Evolutionary conservation across 805 yeast genomes (phyloP), one percentile per base, ranked within the genome.

Genomic region (Pichia rugopelliculosa): DNA sequence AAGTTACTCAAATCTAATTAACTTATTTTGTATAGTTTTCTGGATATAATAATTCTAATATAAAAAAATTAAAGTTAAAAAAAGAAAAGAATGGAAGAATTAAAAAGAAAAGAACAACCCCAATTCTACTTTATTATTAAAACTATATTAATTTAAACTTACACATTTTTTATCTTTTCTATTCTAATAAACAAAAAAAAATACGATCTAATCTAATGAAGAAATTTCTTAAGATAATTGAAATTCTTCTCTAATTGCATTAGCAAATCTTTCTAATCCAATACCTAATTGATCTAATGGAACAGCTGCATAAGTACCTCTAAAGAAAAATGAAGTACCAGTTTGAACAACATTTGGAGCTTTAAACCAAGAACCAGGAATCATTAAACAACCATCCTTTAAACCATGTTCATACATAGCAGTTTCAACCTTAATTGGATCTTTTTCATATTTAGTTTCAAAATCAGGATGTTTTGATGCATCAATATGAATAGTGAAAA

Each of bases 261-360:
- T 66, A 53, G 87, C 87, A 53, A 84, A 80, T 65, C 83, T 80
- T 61, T 78, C 76, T 52, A 86, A 61, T 56, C 93, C 93, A 15
- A 58, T 53, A 46, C 62, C 75, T 55, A 86, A 72, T 51, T 74
- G 66, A 47, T 82, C 87, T 55, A 82, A 72, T 23, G 88, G 82
- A 39, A 85, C 91, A 44, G 95, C 93, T 45, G 93, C 95, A 56
- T 84, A 86, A 26, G 95, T 86, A 54, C 95, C 95, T 77, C 95
- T 83, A 69, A 83, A 86, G 71, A 85, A 85, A 54, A 84, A 65
- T 51, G 73, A 71, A 45, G 75, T 72, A n/a, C 58, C 67, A n/a
- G 71, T 63, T 36, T 26, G 30, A 46, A 69, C 68, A 34, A 71
- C 72, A 45, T 72, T 70, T 38, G 72, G 88, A 38, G 77, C 70